Percentiles rank a stretch among this genome's conserved stretches.
phyloP scores from a whole-genome alignment of 768 basidiomycete genomes.

The Xerocomus potaroensis region DNA sequence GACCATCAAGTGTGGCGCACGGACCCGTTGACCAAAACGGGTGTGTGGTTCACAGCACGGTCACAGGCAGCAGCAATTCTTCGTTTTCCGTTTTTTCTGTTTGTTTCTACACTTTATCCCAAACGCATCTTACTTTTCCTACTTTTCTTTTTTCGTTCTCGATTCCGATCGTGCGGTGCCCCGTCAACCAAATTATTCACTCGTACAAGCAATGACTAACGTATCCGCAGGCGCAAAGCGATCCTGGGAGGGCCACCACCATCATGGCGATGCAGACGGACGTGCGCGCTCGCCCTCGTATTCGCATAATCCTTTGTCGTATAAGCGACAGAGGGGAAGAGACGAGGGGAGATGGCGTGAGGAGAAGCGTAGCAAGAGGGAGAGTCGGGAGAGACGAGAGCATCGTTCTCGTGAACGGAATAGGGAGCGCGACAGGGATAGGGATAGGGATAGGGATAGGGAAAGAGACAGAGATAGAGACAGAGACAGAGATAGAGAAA shows the following conservation, averaged over 20 bases:
- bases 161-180: slow-evolving; percentile 70
- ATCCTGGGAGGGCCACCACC: slow-evolving; percentile 56
- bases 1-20: no score
- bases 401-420: slow-evolving; percentile 32
- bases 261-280: slow-evolving; percentile 35
- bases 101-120: no score
- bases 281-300: slow-evolving; percentile 14
- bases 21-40: no score
- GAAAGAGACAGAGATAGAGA: no score
- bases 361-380: slow-evolving; percentile 38
- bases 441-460: slow-evolving; percentile 37
- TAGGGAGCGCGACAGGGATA: slow-evolving; percentile 31
- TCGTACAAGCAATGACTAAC: slow-evolving; percentile 63
- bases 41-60: no score
- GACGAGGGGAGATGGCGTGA: slow-evolving; percentile 67
- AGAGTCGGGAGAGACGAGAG: slow-evolving; percentile 35
- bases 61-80: no score
- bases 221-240: slow-evolving; percentile 81
- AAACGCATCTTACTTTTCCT: no score
- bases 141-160: no score
- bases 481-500: slow-evolving; percentile 30
- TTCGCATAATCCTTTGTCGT: slow-evolving; percentile 1
- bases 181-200: slow-evolving; percentile 56
- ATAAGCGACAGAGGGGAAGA: slow-evolving; percentile 53
- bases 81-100: no score